Evolutionary conservation across 306 rosid genomes (phyloP).

Genomic region (Echinosophora koreensis): DNA sequence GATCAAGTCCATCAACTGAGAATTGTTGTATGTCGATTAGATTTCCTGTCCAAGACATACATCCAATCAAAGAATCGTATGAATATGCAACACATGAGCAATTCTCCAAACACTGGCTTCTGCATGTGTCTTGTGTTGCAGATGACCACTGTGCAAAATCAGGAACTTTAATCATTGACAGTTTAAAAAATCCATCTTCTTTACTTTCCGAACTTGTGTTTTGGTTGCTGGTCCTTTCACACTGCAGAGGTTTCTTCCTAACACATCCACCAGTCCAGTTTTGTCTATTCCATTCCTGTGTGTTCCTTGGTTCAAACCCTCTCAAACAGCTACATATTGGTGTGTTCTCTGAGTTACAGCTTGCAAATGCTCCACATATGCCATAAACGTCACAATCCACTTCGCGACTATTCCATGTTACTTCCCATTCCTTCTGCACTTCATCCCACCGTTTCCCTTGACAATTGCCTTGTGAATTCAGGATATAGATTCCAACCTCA

Average conservation of each 20-base stretch:
- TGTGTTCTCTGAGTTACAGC: background rate
- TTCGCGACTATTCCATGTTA: background rate
- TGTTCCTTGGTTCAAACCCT: constrained; percentile 54
- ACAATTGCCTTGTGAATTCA: constrained; percentile 25
- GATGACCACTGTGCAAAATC: background rate
- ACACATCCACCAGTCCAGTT: constrained; percentile 48
- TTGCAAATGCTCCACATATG: constrained; percentile 14
- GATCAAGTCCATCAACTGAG: constrained; percentile 30
- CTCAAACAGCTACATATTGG: constrained; percentile 54
- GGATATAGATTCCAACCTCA: background rate
- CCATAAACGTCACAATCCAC: constrained; percentile 32
- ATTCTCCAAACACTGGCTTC: constrained; percentile 30
- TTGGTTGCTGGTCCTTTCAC: constrained; percentile 24
- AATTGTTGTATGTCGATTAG: constrained; percentile 44
- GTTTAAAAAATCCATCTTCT: constrained; percentile 41
- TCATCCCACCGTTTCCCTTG: constrained; percentile 13
- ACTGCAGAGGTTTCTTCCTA: constrained; percentile 41
- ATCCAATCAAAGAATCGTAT: constrained; percentile 27
- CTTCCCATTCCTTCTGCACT: constrained; percentile 11
- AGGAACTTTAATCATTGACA: constrained; percentile 50
- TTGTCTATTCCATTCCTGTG: constrained; percentile 41
- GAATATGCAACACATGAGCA: constrained; percentile 47
- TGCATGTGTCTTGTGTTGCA: background rate
- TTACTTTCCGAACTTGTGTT: background rate
- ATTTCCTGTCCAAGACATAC: constrained; percentile 43